These are phyloP conservation scores for Achlya hypogyna DNA, from an alignment of 352 stramenopile species.

Conservation along the genomic window DNA sequence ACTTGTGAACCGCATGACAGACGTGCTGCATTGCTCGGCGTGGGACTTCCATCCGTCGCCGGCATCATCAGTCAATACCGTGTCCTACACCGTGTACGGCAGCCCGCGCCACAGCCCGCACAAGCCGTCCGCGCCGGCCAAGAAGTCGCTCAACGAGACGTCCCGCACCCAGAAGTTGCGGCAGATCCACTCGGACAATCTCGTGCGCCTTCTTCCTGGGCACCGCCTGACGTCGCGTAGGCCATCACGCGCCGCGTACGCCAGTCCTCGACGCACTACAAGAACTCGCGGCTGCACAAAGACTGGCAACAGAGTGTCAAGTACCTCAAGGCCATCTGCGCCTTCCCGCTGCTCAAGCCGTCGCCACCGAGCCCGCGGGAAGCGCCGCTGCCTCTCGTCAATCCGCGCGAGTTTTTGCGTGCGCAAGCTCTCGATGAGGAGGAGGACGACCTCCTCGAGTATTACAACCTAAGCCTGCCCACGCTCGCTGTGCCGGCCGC, in stretches of 20 bases:
- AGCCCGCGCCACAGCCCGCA: conserved; percentile 2
- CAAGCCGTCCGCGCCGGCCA: conserved; percentile 6
- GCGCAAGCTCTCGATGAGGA: neutral
- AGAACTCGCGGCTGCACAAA: conserved; percentile 39
- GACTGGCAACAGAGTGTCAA: conserved; percentile 64
- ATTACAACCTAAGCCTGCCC: conserved; percentile 14
- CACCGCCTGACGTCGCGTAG: conserved; percentile 28
- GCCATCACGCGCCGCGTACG: conserved; percentile 31
- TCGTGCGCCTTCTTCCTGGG: neutral
- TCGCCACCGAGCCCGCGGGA: neutral
- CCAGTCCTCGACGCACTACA: conserved; percentile 55
- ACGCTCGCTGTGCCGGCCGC: neutral
- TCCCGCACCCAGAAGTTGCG: conserved; percentile 46
- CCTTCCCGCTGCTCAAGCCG: conserved; percentile 33
- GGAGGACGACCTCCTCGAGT: conserved; percentile 13
- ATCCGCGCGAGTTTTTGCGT: neutral
- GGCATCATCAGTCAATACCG: neutral
- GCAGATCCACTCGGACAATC: conserved; percentile 55
- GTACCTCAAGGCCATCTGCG: conserved; percentile 61
- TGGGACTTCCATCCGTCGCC: conserved; percentile 18
- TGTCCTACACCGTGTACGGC: conserved; percentile 16
- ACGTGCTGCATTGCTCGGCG: conserved; percentile 12
- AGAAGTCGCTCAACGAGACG: conserved; percentile 36
- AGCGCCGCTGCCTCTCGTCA: too few relatives aligned
- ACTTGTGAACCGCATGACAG: conserved; percentile 14